A percentile compares a stretch with the other conserved stretches of the same genome.
These are phyloP conservation scores for Sinapis alba DNA, from an alignment of 441 rosid species.

Conservation along the genomic window DNA sequence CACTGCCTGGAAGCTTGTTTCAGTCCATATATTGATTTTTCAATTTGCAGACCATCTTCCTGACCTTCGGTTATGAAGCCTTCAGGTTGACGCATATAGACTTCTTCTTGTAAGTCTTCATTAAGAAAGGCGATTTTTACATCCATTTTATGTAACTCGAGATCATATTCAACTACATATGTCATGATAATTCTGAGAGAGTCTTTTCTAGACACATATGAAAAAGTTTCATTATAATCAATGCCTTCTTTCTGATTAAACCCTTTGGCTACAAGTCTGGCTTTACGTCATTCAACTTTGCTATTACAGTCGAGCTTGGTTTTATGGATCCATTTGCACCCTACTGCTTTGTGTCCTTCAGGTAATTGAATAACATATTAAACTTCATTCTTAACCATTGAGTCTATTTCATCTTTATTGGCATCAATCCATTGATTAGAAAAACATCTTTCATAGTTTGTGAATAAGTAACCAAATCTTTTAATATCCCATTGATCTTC, in stretches of 20 bases:
- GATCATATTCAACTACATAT: too few relatives aligned
- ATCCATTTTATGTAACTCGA: too few relatives aligned
- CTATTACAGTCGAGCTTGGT: too few relatives aligned
- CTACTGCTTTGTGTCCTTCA: too few relatives aligned
- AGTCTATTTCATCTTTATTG: not conserved
- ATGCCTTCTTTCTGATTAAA: too few relatives aligned
- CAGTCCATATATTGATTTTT: not conserved
- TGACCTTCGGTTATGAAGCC: not conserved
- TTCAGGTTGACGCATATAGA: conserved; percentile 3
- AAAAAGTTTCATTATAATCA: too few relatives aligned
- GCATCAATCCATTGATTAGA: not conserved
- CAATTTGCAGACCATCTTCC: not conserved
- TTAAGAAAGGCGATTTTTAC: too few relatives aligned
- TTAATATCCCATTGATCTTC: not conserved
- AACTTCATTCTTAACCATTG: not conserved
- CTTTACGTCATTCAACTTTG: too few relatives aligned
- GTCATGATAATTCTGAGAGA: too few relatives aligned
- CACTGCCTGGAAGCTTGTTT: not conserved
- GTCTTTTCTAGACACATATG: too few relatives aligned
- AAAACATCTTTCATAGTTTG: not conserved
- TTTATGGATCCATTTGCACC: too few relatives aligned
- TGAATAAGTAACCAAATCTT: not conserved
- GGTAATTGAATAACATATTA: not conserved
- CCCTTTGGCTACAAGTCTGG: too few relatives aligned
- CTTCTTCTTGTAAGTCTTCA: not conserved